phyloP scores from a whole-genome alignment of 2,329 filamentous ascomycete genomes.

The Dactylellina drechsleri region DNA sequence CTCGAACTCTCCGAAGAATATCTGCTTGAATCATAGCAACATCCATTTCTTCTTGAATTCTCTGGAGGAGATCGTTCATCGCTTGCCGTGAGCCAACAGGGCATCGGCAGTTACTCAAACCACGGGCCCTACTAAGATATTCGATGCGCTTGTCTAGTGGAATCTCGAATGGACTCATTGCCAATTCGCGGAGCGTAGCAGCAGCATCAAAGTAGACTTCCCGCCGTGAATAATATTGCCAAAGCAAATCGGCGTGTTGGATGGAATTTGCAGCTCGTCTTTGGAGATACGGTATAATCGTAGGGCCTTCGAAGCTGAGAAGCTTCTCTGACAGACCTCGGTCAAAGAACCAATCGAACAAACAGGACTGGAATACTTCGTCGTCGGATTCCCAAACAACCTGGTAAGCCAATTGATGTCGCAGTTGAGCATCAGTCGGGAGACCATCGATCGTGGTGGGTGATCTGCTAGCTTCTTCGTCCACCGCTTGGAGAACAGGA shows the following conservation, averaged over 20 bases:
- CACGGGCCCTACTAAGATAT: conserved; percentile 88
- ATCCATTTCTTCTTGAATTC: conserved; percentile 86
- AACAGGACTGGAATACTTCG: conserved; percentile 91
- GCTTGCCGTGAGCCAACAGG: conserved; percentile 79
- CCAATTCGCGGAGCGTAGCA: conserved; percentile 82
- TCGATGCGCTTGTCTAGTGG: conserved; percentile 86
- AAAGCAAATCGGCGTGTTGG: conserved; percentile 87
- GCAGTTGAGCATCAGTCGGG: conserved; percentile 77
- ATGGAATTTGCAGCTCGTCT: conserved; percentile 77
- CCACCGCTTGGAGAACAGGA: conserved; percentile 79
- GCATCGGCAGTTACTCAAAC: conserved; percentile 86
- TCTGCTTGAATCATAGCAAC: conserved; percentile 96
- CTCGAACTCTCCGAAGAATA: conserved; percentile 78
- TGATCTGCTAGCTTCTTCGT: conserved; percentile 74
- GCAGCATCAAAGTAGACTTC: conserved; percentile 87
- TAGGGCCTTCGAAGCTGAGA: conserved; percentile 82
- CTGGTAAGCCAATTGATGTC: conserved; percentile 86
- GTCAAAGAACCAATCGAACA: conserved; percentile 97
- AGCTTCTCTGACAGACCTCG: conserved; percentile 87
- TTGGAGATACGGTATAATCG: conserved; percentile 85
- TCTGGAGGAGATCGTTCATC: conserved; percentile 84
- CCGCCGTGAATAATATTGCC: conserved; percentile 88
- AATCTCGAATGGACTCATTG: conserved; percentile 81
- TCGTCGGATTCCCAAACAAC: conserved; percentile 89
- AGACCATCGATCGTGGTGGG: conserved; percentile 81